A percentile compares a stretch with the other conserved stretches of the same genome.
Conservation (phyloP, 441 rosid genomes). For the Mallotus japonicus region DNA sequence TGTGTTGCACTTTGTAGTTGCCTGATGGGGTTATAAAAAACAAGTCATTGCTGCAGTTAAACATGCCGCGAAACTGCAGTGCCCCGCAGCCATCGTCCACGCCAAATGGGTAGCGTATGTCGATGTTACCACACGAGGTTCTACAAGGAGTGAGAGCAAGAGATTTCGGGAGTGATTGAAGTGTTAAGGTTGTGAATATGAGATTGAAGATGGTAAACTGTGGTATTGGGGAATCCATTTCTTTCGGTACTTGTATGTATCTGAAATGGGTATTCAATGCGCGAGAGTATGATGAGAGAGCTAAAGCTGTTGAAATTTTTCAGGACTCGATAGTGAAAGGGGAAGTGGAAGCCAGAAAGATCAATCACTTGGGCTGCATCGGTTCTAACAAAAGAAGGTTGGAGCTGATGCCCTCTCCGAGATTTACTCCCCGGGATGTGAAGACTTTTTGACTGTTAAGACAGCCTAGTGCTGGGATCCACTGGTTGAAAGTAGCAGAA, state of each 20-base stretch:
- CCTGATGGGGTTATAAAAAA: constrained; percentile 82
- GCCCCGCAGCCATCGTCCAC: constrained; percentile 88
- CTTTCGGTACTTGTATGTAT: background rate
- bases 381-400: background rate
- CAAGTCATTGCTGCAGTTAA: constrained; percentile 63
- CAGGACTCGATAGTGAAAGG: background rate
- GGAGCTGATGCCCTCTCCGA: constrained; percentile 16
- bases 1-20: constrained; percentile 65
- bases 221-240: constrained; percentile 21
- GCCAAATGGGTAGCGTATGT: constrained; percentile 73
- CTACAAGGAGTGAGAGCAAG: constrained; percentile 45
- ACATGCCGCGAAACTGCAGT: constrained; percentile 62
- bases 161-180: constrained; percentile 27
- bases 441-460: constrained; percentile 32
- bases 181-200: constrained; percentile 17
- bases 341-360: background rate
- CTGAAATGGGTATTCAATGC: background rate
- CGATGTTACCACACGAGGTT: constrained; percentile 52
- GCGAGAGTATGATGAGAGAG: background rate
- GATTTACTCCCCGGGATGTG: constrained; percentile 28
- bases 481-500: background rate
- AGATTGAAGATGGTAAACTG: constrained; percentile 22
- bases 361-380: background rate
- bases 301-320: background rate
- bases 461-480: constrained; percentile 36